Conservation (phyloP, 2,329 filamentous ascomycete genomes). For the Penicillium fuscoglaucum region DNA sequence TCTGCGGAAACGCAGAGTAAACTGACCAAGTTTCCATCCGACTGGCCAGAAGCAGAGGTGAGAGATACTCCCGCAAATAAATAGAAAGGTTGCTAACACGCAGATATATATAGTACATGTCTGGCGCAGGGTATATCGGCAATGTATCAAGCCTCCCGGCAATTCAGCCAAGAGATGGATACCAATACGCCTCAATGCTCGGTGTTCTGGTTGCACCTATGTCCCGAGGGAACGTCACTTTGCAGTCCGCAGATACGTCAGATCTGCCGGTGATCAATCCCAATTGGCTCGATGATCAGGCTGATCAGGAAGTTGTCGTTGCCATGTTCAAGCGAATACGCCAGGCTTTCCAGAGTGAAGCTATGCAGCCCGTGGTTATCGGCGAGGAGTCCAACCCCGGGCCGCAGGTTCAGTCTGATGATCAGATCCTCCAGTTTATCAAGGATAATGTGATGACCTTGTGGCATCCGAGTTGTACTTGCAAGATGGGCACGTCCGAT, state of each 20-base stretch:
- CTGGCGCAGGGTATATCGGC: constrained; percentile 27
- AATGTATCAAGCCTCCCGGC: constrained; percentile 23
- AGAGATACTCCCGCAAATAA: neutral
- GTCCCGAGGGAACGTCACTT: constrained; percentile 49
- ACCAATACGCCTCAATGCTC: constrained; percentile 30
- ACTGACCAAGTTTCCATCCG: constrained; percentile 29
- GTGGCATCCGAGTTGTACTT: constrained; percentile 34
- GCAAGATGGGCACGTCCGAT: constrained; percentile 31
- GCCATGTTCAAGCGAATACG: constrained; percentile 47
- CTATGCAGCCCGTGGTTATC: constrained; percentile 32
- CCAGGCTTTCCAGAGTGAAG: constrained; percentile 34
- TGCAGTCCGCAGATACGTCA: constrained; percentile 28
- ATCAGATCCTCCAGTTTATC: constrained; percentile 43
- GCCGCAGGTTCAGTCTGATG: constrained; percentile 40
- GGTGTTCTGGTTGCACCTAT: constrained; percentile 34
- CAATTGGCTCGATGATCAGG: constrained; percentile 45
- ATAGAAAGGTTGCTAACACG: neutral
- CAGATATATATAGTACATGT: constrained; percentile 23
- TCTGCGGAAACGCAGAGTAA: constrained; percentile 16
- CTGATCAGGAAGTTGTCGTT: constrained; percentile 48
- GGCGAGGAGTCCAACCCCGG: constrained; percentile 44
- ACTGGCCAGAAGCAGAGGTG: constrained; percentile 43
- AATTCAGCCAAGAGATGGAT: constrained; percentile 24
- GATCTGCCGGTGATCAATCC: constrained; percentile 49
- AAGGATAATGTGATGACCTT: constrained; percentile 30